Evolutionary conservation across 2,329 filamentous ascomycete genomes (phyloP).

Genomic region (Talaromyces atroroseus): DNA sequence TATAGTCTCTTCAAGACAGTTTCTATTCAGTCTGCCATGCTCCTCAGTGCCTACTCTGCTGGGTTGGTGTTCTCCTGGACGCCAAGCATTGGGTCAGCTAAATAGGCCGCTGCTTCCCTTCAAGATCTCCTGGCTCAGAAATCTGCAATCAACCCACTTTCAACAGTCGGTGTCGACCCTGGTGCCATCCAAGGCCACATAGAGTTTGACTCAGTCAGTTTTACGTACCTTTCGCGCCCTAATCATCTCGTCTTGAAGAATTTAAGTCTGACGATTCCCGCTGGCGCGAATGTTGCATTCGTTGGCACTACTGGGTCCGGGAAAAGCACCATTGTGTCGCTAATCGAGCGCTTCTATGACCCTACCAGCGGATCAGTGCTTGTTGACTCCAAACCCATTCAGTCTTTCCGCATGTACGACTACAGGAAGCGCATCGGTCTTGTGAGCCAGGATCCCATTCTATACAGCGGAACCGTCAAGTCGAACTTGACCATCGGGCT

Average conservation of each 20-base stretch:
- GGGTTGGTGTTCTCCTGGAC: constrained; percentile 85
- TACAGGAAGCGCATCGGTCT: constrained; percentile 85
- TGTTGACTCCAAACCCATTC: constrained; percentile 62
- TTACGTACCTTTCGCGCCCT: constrained; percentile 89
- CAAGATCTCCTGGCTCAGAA: constrained; percentile 75
- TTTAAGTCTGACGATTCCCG: constrained; percentile 72
- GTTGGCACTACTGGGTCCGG: neutral
- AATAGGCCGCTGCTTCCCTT: constrained; percentile 72
- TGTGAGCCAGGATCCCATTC: constrained; percentile 85
- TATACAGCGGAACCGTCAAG: constrained; percentile 85
- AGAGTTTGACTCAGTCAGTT: constrained; percentile 88
- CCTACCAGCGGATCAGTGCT: constrained; percentile 75
- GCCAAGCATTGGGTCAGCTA: constrained; percentile 88
- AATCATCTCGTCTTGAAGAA: constrained; percentile 83
- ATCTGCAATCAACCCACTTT: constrained; percentile 65
- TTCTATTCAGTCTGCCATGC: constrained; percentile 76
- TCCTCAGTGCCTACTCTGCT: constrained; percentile 88
- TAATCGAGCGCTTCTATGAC: constrained; percentile 94
- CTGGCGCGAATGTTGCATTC: constrained; percentile 79
- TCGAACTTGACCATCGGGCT: constrained; percentile 86
- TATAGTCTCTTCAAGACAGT: constrained; percentile 85
- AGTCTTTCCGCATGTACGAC: constrained; percentile 55
- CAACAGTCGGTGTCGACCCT: constrained; percentile 50
- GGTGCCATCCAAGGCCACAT: constrained; percentile 71
- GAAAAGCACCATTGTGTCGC: constrained; percentile 68